Percentiles rank a stretch among this genome's conserved stretches.
phyloP scores from a whole-genome alignment of 2,329 filamentous ascomycete species.

The Microcyclospora pomicola region DNA sequence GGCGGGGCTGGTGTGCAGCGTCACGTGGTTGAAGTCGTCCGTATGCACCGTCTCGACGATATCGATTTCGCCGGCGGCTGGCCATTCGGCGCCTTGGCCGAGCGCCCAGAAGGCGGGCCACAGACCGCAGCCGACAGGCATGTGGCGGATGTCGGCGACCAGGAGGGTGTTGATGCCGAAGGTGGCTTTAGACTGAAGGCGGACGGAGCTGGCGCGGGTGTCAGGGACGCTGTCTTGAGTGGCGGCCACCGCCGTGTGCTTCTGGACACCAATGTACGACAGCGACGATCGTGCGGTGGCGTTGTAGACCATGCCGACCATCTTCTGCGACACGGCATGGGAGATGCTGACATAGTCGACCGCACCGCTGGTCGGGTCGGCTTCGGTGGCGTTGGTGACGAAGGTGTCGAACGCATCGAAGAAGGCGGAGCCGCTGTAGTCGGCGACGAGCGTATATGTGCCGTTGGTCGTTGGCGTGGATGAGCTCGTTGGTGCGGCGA shows the following conservation, averaged over 20 bases:
- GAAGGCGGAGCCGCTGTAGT: conserved; percentile 25
- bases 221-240: conserved; percentile 14
- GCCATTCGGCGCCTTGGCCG: conserved; percentile 23
- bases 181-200: conserved; percentile 32
- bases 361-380: conserved; percentile 31
- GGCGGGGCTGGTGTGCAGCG: conserved; percentile 33
- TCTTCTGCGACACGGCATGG: conserved; percentile 24
- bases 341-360: conserved; percentile 11
- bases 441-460: conserved; percentile 17
- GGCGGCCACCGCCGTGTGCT: conserved; percentile 17
- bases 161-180: conserved; percentile 37
- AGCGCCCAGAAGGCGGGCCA: conserved; percentile 38
- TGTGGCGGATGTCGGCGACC: conserved; percentile 37
- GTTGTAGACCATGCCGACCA: conserved; percentile 29
- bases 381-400: conserved; percentile 12
- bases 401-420: conserved; percentile 33
- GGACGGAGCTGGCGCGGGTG: conserved; percentile 32
- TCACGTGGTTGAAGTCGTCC: conserved; percentile 29
- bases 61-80: conserved; percentile 33
- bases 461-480: no score
- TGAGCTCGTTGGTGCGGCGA: no score
- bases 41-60: conserved; percentile 37
- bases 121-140: conserved; percentile 37
- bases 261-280: conserved; percentile 36
- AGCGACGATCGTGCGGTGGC: conserved; percentile 17